These are phyloP conservation scores for Alternaria postmessia DNA, from an alignment of 2,329 filamentous ascomycete species.

Conservation along the genomic window DNA sequence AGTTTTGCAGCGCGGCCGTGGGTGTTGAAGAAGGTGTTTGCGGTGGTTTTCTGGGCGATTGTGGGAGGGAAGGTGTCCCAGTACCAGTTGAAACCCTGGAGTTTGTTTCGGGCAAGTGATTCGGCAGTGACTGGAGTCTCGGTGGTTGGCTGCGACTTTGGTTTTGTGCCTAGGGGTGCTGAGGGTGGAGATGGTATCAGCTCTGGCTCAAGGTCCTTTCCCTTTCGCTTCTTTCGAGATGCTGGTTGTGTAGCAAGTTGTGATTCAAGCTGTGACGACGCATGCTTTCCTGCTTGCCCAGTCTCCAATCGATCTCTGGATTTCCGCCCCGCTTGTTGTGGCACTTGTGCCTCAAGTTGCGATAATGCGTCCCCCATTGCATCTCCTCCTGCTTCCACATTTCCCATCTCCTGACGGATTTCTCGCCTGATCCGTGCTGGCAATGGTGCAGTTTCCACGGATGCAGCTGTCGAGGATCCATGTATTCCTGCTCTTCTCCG, in stretches of 20 bases:
- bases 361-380: neutral
- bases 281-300: neutral
- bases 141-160: conserved; percentile 2
- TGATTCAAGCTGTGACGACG: neutral
- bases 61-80: conserved; percentile 43
- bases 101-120: conserved; percentile 1
- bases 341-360: neutral
- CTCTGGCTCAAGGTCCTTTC: neutral
- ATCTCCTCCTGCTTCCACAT: neutral
- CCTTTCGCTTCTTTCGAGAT: neutral
- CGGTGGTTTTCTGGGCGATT: conserved; percentile 50
- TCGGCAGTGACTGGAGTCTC: conserved; percentile 12
- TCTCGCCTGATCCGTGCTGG: conserved; percentile 1
- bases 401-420: neutral
- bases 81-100: conserved; percentile 43
- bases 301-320: neutral
- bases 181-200: conserved; percentile 28
- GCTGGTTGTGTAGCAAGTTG: neutral
- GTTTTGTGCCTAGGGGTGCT: conserved; percentile 6
- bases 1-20: conserved; percentile 56
- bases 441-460: neutral
- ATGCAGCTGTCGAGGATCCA: neutral
- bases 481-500: conserved; percentile 3
- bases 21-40: conserved; percentile 55
- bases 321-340: neutral